These are phyloP conservation scores for Candida berthetii DNA, from an alignment of 805 yeast genomes.

Conservation along the genomic window DNA sequence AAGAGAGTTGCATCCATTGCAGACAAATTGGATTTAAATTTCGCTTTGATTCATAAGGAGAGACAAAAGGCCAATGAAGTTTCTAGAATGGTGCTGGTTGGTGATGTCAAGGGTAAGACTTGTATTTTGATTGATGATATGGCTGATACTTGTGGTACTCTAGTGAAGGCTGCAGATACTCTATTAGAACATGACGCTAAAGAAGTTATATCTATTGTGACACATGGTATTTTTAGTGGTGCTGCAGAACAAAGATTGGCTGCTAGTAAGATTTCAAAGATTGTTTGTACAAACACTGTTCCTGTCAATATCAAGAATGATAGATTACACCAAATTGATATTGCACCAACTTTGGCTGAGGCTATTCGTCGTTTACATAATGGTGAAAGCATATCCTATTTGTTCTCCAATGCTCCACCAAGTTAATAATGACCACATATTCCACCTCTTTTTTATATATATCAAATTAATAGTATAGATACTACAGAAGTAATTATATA, in stretches of 20 bases:
- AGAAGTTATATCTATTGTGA: slow-evolving; percentile 74
- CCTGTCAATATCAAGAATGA: slow-evolving; percentile 66
- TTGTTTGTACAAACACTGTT: slow-evolving; percentile 76
- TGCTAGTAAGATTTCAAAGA: slow-evolving; percentile 57
- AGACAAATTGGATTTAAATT: slow-evolving; percentile 70
- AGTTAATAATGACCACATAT: no score
- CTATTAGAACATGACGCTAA: slow-evolving; percentile 62
- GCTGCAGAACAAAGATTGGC: slow-evolving; percentile 69
- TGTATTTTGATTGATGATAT: slow-evolving; percentile 82
- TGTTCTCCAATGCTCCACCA: slow-evolving; percentile 73
- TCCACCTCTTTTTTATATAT: no score
- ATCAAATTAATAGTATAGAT: no score
- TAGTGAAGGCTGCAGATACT: slow-evolving; percentile 77
- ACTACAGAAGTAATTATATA: no score
- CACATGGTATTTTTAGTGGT: slow-evolving; percentile 76
- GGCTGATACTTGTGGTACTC: slow-evolving; percentile 88
- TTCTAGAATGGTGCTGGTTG: slow-evolving; percentile 78
- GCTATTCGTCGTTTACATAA: slow-evolving; percentile 80
- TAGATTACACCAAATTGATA: slow-evolving; percentile 55
- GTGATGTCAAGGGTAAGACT: slow-evolving; percentile 71
- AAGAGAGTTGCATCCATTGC: slow-evolving; percentile 85
- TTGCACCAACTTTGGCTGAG: slow-evolving; percentile 67
- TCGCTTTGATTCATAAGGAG: slow-evolving; percentile 82
- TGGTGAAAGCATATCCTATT: slow-evolving; percentile 79
- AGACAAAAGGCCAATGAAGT: slow-evolving; percentile 81